phyloP scores from a whole-genome alignment of 2,329 filamentous ascomycete species.

The Pezicula carpinea region DNA sequence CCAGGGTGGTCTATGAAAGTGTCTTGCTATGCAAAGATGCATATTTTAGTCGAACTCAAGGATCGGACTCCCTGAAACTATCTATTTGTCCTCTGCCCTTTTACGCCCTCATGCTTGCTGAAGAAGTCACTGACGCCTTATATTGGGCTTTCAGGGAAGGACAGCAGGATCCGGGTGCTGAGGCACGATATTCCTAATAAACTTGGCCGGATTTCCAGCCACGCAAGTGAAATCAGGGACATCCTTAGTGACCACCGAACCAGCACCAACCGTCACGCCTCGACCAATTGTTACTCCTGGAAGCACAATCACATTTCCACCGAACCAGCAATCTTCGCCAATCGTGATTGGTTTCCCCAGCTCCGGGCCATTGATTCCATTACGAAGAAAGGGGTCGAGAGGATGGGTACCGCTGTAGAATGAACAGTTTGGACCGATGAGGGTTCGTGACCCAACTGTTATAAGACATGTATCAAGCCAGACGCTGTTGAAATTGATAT shows the following conservation, averaged over 20 bases:
- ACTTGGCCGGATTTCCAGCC: constrained; percentile 62
- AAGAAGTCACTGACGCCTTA: not conserved
- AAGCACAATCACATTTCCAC: constrained; percentile 65
- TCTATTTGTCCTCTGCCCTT: too few species aligned
- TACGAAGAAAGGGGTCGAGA: constrained; percentile 66
- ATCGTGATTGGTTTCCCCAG: constrained; percentile 67
- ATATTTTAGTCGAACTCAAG: too few species aligned
- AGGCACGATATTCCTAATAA: constrained; percentile 42
- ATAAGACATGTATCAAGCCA: constrained; percentile 75
- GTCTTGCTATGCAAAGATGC: not conserved
- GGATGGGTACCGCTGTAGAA: constrained; percentile 76
- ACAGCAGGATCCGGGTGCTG: constrained; percentile 22
- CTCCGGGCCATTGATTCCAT: constrained; percentile 74
- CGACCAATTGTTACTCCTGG: constrained; percentile 75
- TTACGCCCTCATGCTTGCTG: too few species aligned
- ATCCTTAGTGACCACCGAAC: constrained; percentile 77
- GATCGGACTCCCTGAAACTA: too few species aligned
- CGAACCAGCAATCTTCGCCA: constrained; percentile 78
- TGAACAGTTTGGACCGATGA: constrained; percentile 74
- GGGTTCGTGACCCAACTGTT: constrained; percentile 68
- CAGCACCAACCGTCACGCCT: constrained; percentile 71
- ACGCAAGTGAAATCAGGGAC: constrained; percentile 60
- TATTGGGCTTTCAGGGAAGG: not conserved
- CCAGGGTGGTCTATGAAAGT: constrained; percentile 56
- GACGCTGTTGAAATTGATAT: constrained; percentile 70